These are phyloP conservation scores for Grigorovia jiainica DNA, from an alignment of 805 yeast genomes.

Conservation along the genomic window DNA sequence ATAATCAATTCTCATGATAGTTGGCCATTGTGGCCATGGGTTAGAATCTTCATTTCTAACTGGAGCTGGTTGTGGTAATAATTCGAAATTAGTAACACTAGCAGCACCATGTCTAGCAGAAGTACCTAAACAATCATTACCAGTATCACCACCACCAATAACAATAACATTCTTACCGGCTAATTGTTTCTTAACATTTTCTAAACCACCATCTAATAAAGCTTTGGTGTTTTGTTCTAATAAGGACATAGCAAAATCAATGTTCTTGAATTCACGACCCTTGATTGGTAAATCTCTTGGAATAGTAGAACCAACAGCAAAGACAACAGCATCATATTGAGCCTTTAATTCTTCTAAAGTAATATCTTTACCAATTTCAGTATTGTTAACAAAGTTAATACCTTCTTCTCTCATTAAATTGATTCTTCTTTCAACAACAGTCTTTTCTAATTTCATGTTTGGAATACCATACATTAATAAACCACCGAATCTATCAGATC, in stretches of 20 bases:
- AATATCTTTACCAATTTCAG: conserved; percentile 79
- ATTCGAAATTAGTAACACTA: conserved; percentile 87
- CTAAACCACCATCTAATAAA: conserved; percentile 70
- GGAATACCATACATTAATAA: conserved; percentile 98
- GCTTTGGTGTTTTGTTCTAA: conserved; percentile 85
- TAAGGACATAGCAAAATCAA: conserved; percentile 91
- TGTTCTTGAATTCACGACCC: conserved; percentile 83
- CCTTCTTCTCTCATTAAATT: conserved; percentile 90
- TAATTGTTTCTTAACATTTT: conserved; percentile 58
- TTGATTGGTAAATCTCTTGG: conserved; percentile 93
- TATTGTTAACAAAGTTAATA: conserved; percentile 61
- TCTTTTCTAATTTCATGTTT: conserved; percentile 94
- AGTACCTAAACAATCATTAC: conserved; percentile 98
- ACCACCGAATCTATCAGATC: conserved; percentile 95
- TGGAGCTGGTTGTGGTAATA: conserved; percentile 85
- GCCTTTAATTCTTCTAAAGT: conserved; percentile 58
- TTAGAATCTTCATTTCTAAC: conserved; percentile 58
- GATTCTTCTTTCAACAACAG: conserved; percentile 85
- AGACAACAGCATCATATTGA: conserved; percentile 70
- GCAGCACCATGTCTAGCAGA: conserved; percentile 95
- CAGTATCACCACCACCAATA: conserved; percentile 99
- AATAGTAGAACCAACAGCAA: conserved; percentile 92
- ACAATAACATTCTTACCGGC: conserved; percentile 88
- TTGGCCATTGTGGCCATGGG: conserved; percentile 99
- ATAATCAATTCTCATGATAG: conserved; percentile 93